Base-by-base conservation (phyloP, 805 yeast species). In the Metschnikowia lochheadii region DNA sequence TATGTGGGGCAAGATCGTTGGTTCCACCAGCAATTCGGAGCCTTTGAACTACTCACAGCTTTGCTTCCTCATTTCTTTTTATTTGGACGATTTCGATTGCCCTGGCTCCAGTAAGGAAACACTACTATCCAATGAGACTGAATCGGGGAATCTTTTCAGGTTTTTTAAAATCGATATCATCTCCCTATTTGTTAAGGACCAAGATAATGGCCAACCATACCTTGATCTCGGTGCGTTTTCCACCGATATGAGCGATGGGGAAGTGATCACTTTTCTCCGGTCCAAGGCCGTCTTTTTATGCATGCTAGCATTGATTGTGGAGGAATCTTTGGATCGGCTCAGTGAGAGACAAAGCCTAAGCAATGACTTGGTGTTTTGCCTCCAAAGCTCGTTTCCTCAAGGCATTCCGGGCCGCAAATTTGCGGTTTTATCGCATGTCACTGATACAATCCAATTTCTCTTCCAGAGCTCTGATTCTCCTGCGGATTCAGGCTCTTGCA, bases 301-400 rank as follows among this genome's bases (percentile, higher is more conserved):
- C 36, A 62, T 72, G 63, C 54, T 70, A 14, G 61, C 64, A 1
- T 43, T 72, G 15, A 58, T 71, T 1, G 57, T 70, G 3, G 70
- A 68, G 40, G 75, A 71, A 47, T 49, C 67, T 1, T 55, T 69
- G 17, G 65, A 62, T 53, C 1, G 42, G 8, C 33, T 44, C n/a
- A 44, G 46, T 17, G 46, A 44, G 14, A 35, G 33, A 11, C 46
- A 44, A 15, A 36, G 32, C 23, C 26, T 44, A 6, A 26, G 46
- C 21, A 44, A 34, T 14, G 46, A 44, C 23, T 10, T 44, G 39
- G 7, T 34, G 8, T 35, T 35, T 33, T 40, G 46, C 33, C 32
- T 36, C 2, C 40, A 29, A 17, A 31, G 21, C 46, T 44, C 46
- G 13, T 44, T 44, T 35, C 46, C 46, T n/a, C 34, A 17, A 10